Base-by-base conservation (phyloP, 2,329 filamentous ascomycete genomes). In the Cercospora zeae-maydis region DNA sequence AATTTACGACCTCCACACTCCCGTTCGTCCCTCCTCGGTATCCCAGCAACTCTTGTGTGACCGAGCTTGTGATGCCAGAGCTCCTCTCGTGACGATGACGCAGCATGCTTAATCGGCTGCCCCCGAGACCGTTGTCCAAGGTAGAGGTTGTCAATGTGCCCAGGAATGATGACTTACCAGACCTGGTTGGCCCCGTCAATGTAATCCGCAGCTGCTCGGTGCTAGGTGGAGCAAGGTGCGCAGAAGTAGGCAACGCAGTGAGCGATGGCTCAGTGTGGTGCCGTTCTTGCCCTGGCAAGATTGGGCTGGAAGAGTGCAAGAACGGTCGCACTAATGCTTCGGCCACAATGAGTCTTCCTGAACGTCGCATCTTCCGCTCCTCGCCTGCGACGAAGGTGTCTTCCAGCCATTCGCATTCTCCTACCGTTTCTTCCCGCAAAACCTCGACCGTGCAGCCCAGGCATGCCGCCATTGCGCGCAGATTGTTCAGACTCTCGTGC, bases 11-110 rank as follows among this genome's bases (percentile, higher is more conserved):
- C 16, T 81, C 75, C 0, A 75, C 58, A 36, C 59, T 64, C n/a
- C 68, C 70, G 9, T 64, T 63, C 9, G 58, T 42, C 10, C 66
- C 47, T 54, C 80, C 76, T 24, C 72, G 74, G 74, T 98, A 99
- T 7, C 95, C 95, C 65, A 99, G 85, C 9, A 99, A 82, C 75
- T 98, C 95, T 72, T 97, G 93, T 0, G 95, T 91, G 49, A 99
- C 89, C 5, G 93, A 98, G 73, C 92, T 97, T 1, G 95, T 99
- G 66, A 96, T 83, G 0, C 95, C 95, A 2, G 93, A 96, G 2
- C 85, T 88, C 62, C 98, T 90, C 75, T 99, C 95, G 74, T 99
- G 95, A 10, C 91, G 87, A 76, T 99, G 95, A 74, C 92, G 96
- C 31, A 99, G 81, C 56, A 98, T 82, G 71, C 91, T 93, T 27